phyloP scores from a whole-genome alignment of 1,284 basidiomycete species.

The Cryptococcus wingfieldii region DNA sequence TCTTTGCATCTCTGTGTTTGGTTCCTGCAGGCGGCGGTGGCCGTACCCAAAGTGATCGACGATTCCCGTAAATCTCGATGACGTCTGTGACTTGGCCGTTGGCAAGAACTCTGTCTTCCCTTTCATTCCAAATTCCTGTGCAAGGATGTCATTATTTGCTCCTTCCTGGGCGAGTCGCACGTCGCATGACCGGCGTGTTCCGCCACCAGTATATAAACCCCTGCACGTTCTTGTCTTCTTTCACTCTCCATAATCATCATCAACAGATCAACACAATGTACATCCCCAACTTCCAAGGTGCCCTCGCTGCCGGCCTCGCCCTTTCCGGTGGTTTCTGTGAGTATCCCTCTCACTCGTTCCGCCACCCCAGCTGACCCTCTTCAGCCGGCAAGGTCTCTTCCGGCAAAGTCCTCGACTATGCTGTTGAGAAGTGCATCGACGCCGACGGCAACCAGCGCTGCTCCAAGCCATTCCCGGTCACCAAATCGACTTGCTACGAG shows the following conservation, averaged over 20 bases:
- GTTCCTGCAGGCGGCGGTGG: too few relatives aligned
- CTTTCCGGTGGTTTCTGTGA: conserved; percentile 28
- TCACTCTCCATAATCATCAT: too few relatives aligned
- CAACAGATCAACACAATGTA: conserved; percentile 28
- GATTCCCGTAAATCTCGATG: too few relatives aligned
- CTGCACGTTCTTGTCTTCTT: too few relatives aligned
- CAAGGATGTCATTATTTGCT: too few relatives aligned
- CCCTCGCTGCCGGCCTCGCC: conserved; percentile 37
- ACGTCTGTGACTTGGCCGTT: too few relatives aligned
- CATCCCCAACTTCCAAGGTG: conserved; percentile 38
- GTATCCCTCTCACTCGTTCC: conserved; percentile 15
- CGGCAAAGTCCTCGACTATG: conserved; percentile 38
- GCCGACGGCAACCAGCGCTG: conserved; percentile 40
- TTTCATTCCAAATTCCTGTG: neutral
- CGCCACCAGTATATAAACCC: too few relatives aligned
- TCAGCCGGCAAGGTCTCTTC: conserved; percentile 8
- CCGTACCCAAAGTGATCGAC: too few relatives aligned
- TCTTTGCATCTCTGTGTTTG: too few relatives aligned
- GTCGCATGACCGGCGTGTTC: too few relatives aligned
- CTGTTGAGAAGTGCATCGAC: conserved; percentile 45
- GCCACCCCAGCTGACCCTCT: neutral
- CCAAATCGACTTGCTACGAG: conserved; percentile 43
- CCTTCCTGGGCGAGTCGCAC: too few relatives aligned
- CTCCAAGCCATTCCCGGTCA: conserved; percentile 45
- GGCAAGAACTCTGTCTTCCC: neutral